phyloP scores from a whole-genome alignment of 805 yeast genomes.

The Saccharomyces jurei region DNA sequence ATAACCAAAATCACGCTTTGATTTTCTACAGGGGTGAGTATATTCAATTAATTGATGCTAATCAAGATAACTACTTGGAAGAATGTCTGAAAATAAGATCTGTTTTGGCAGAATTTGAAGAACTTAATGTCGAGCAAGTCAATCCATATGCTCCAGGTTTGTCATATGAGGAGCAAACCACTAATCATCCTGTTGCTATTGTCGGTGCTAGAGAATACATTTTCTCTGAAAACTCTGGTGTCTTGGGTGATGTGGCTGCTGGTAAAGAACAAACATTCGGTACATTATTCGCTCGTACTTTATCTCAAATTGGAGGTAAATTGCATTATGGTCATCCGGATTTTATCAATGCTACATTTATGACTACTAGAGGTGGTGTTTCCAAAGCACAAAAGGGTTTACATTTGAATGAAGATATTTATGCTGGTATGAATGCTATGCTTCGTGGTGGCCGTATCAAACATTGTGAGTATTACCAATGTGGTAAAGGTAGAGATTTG shows the following conservation, averaged over 20 bases:
- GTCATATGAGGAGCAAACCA: slow-evolving; percentile 45
- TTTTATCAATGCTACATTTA: slow-evolving; percentile 63
- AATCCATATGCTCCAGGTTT: slow-evolving; percentile 75
- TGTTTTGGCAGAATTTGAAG: slow-evolving; percentile 77
- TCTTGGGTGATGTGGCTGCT: slow-evolving; percentile 82
- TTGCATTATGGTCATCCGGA: slow-evolving; percentile 87
- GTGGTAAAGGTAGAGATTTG: slow-evolving; percentile 87
- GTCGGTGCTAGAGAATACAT: slow-evolving; percentile 84
- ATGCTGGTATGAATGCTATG: slow-evolving; percentile 80
- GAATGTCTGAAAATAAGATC: slow-evolving; percentile 80
- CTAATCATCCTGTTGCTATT: slow-evolving; percentile 66
- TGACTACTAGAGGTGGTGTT: slow-evolving; percentile 84
- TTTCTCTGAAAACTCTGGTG: slow-evolving; percentile 79
- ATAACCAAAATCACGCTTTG: slow-evolving; percentile 75
- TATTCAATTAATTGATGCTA: slow-evolving; percentile 77
- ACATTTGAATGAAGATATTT: slow-evolving; percentile 80
- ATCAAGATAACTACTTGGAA: slow-evolving; percentile 78
- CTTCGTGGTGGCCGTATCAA: slow-evolving; percentile 82
- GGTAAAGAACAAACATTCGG: slow-evolving; percentile 89
- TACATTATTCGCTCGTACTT: slow-evolving; percentile 73
- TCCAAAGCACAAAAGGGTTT: slow-evolving; percentile 82
- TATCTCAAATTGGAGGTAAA: slow-evolving; percentile 79
- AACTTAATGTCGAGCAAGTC: slow-evolving; percentile 62
- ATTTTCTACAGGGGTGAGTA: slow-evolving; percentile 81
- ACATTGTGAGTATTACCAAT: slow-evolving; percentile 80